phyloP scores from a whole-genome alignment of 106 monocot species.

The Allium cepa region DNA sequence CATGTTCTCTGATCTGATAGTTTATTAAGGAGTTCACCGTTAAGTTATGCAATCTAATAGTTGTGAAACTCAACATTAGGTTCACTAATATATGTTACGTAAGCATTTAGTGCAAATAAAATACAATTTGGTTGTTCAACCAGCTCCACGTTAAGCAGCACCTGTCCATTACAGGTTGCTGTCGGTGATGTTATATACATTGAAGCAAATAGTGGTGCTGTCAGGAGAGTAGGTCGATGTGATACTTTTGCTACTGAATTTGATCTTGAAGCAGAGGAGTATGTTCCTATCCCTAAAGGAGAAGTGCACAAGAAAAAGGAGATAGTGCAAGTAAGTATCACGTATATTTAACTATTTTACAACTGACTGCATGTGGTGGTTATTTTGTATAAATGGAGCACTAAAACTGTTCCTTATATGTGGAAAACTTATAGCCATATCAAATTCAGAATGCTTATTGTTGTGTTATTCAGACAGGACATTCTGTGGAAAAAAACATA shows the following conservation, averaged over 20 bases:
- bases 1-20: too few relatives aligned
- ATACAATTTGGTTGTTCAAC: too few relatives aligned
- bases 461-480: too few relatives aligned
- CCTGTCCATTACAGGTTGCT: constrained; percentile 54
- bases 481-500: too few relatives aligned
- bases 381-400: neutral
- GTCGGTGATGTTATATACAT: constrained; percentile 98
- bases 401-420: neutral
- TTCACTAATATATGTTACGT: too few relatives aligned
- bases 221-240: constrained; percentile 92
- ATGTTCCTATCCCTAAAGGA: constrained; percentile 98
- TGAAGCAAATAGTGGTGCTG: constrained; percentile 99
- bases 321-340: constrained; percentile 74
- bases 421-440: too few relatives aligned
- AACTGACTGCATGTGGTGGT: neutral
- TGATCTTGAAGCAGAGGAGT: constrained; percentile 99
- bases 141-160: neutral
- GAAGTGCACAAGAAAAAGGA: constrained; percentile 99
- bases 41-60: too few relatives aligned
- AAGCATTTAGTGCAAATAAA: too few relatives aligned
- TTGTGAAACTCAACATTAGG: too few relatives aligned
- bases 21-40: too few relatives aligned
- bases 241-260: constrained; percentile 98
- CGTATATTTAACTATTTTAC: too few relatives aligned
- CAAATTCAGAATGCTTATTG: too few relatives aligned